These are phyloP conservation scores for Endotrypanum monterogeii DNA, from an alignment of 208 protist species.

Conservation along the genomic window DNA sequence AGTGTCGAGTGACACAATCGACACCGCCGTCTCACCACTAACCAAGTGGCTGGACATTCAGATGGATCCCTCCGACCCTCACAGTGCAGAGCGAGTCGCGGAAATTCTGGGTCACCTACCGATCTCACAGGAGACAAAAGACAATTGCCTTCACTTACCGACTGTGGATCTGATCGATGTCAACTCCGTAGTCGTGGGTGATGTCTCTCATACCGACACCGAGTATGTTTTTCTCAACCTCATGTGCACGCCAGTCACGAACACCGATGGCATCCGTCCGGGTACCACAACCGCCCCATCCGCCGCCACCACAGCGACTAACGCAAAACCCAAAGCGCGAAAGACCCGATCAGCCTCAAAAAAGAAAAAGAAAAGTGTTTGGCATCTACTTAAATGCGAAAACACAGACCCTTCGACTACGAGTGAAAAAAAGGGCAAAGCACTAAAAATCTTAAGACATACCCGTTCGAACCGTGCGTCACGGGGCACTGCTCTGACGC, in stretches of 20 bases:
- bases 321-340: too few species aligned
- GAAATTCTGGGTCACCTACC: conserved; percentile 69
- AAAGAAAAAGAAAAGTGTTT: conserved; percentile 1
- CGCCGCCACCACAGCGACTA: neutral
- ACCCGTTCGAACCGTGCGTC: neutral
- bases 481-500: conserved; percentile 4
- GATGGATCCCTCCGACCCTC: conserved; percentile 34
- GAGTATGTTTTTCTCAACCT: conserved; percentile 80
- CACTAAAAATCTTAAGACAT: conserved; percentile 5
- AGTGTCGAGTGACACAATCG: neutral
- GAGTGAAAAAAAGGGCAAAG: neutral
- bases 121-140: conserved; percentile 53
- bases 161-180: conserved; percentile 56
- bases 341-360: too few species aligned
- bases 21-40: conserved; percentile 19
- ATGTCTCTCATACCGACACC: conserved; percentile 34
- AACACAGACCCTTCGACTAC: neutral
- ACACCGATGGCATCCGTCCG: neutral
- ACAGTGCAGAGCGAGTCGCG: conserved; percentile 33
- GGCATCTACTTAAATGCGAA: neutral
- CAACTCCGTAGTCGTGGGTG: conserved; percentile 9
- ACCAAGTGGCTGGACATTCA: conserved; percentile 88
- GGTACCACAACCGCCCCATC: neutral
- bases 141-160: conserved; percentile 68
- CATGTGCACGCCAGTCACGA: conserved; percentile 64